Conservation (phyloP, 2,329 filamentous ascomycete species). For the Zasmidium citrigriseum region DNA sequence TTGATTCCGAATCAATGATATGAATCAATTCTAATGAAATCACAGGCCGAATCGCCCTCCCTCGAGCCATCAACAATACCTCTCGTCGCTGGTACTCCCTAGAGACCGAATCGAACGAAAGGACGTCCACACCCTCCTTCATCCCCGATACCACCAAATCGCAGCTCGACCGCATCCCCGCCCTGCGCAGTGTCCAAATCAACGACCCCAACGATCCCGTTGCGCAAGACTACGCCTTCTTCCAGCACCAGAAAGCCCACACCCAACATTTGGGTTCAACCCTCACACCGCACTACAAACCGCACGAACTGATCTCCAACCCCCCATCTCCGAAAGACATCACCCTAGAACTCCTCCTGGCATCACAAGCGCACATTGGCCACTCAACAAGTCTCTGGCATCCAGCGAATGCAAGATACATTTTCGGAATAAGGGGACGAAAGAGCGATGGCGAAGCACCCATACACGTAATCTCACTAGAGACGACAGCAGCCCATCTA, state of each 20-base stretch:
- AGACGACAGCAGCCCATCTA: conserved; percentile 83
- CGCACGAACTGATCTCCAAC: conserved; percentile 65
- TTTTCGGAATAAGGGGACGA: conserved; percentile 83
- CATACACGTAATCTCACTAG: conserved; percentile 76
- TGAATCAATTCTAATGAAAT: conserved; percentile 2
- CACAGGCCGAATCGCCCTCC: conserved; percentile 43
- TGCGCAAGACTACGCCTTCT: conserved; percentile 45
- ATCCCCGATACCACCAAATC: background rate
- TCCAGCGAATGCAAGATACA: conserved; percentile 89
- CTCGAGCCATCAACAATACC: conserved; percentile 10
- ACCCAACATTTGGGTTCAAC: conserved; percentile 41
- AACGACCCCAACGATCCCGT: conserved; percentile 36
- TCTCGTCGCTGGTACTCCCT: background rate
- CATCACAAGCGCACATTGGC: conserved; percentile 83
- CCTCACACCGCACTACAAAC: conserved; percentile 60
- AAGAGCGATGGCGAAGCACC: conserved; percentile 58
- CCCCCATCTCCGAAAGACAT: conserved; percentile 79
- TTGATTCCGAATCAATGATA: background rate
- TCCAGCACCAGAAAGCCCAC: conserved; percentile 43
- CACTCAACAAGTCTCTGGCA: conserved; percentile 93
- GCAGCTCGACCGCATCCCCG: conserved; percentile 14
- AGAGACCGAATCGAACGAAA: conserved; percentile 6
- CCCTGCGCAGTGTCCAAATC: conserved; percentile 33
- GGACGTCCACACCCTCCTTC: background rate
- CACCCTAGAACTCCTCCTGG: conserved; percentile 81